Evolutionary conservation across 768 basidiomycete genomes (phyloP).

Genomic region (Suillus alpinus): DNA sequence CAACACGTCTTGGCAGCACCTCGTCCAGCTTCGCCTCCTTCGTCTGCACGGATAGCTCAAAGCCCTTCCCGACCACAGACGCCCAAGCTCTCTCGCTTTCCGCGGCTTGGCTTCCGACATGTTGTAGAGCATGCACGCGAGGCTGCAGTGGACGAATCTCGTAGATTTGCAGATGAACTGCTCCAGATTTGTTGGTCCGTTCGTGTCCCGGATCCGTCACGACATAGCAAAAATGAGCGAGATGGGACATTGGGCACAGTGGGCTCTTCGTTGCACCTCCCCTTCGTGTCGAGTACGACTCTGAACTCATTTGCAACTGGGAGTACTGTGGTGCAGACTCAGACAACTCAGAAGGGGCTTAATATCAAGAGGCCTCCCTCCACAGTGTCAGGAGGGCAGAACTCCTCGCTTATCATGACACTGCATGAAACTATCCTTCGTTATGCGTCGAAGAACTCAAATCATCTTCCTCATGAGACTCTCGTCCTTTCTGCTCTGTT

Average conservation of each 20-base stretch:
- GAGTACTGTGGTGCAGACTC: slow-evolving; percentile 19
- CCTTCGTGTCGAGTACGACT: slow-evolving; percentile 41
- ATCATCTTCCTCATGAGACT: slow-evolving; percentile 52
- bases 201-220: slow-evolving; percentile 41
- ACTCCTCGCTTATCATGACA: slow-evolving; percentile 39
- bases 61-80: slow-evolving; percentile 29
- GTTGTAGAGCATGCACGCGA: slow-evolving; percentile 65
- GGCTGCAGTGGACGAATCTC: slow-evolving; percentile 44
- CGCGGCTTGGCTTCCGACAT: slow-evolving; percentile 54
- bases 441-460: slow-evolving; percentile 30
- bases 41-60: neutral
- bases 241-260: slow-evolving; percentile 24
- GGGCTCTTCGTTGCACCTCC: slow-evolving; percentile 39
- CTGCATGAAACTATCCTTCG: slow-evolving; percentile 48
- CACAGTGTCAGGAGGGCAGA: slow-evolving; percentile 29
- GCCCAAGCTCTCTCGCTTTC: slow-evolving; percentile 51
- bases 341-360: slow-evolving; percentile 25
- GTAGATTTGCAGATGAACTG: slow-evolving; percentile 54
- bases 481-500: slow-evolving; percentile 59
- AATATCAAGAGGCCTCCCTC: slow-evolving; percentile 47
- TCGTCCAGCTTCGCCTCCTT: slow-evolving; percentile 20
- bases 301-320: slow-evolving; percentile 17
- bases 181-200: slow-evolving; percentile 52
- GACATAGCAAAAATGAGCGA: slow-evolving; percentile 24
- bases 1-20: slow-evolving; percentile 46